Conservation (phyloP, 345 rosid genomes). For the Stellera chamaejasme region DNA sequence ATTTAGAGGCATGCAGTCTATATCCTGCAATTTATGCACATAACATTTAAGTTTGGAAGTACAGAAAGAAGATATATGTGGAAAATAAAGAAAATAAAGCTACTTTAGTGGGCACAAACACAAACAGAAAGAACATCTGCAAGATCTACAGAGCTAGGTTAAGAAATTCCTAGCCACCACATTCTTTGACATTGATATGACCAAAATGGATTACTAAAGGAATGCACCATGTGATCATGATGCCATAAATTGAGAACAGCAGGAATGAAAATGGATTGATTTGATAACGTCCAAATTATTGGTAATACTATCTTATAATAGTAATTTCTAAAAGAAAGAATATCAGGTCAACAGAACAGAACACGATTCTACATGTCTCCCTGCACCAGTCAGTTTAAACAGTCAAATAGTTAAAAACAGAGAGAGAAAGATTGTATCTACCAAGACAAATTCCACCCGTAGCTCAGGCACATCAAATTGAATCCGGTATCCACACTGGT, state of each 20-base stretch:
- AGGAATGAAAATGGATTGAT: too few species aligned
- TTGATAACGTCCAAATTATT: too few species aligned
- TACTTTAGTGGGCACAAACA: not conserved
- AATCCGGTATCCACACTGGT: conserved; percentile 47
- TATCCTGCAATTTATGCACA: conserved; percentile 46
- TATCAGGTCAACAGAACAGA: not conserved
- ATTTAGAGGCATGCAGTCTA: conserved; percentile 77
- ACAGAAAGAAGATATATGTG: not conserved
- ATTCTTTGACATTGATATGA: too few species aligned
- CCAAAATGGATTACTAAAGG: too few species aligned
- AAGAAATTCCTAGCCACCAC: too few species aligned
- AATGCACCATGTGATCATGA: too few species aligned
- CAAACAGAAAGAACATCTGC: not conserved
- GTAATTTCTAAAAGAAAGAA: not conserved
- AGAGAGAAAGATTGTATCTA: conserved; percentile 13
- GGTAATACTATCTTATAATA: too few species aligned
- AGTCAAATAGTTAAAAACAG: too few species aligned
- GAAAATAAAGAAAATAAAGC: conserved; percentile 3
- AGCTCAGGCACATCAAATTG: conserved; percentile 59
- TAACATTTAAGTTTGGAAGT: conserved; percentile 4
- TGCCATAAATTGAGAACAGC: too few species aligned
- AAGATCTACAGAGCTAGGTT: too few species aligned
- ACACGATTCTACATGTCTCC: too few species aligned
- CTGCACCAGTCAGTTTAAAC: too few species aligned
- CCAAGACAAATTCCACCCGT: conserved; percentile 77